Evolutionary conservation across 2,329 filamentous ascomycete species (phyloP), one percentile per base, ranked within the genome.

Genomic region (Arthrobotrys sinensis): DNA sequence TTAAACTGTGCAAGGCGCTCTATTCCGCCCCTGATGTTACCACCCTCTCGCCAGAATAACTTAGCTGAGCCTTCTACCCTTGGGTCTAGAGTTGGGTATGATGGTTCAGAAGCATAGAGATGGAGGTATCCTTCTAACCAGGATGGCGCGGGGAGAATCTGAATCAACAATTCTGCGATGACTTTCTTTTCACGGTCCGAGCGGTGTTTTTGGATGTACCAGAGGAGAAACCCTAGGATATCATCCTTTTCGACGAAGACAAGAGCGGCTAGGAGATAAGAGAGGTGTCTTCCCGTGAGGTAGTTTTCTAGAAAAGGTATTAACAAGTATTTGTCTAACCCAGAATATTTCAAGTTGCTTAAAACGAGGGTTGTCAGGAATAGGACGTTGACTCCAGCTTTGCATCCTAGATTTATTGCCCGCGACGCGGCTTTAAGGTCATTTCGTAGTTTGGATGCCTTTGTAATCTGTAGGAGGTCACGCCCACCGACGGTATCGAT

Each of bases 151-250:
- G 12, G 3, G 38, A 5, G 4, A 0, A 63, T 32, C 1, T 46
- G 5, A 11, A 28, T 8, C 4, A 63, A 28, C 32, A 1, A 8
- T 11, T n/a, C 24, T 38, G 34, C 57, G 1, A 63, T 48, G 6
- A 24, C 0, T 8, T 11, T 48, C 19, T 63, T 63, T 19, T 46
- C 57, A 11, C 14, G 6, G 0, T 3, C 0, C 1, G 57, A n/a
- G 34, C 38, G 57, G n/a, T 3, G 1, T 48, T 63, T 34, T 19
- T 48, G 57, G 21, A 63, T 48, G 34, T 63, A 63, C 24, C 36
- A 21, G 19, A 63, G 48, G 16, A 46, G 4, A 1, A 63, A 34
- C 34, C 28, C 40, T 14, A 19, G 3, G 10, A 63, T 21, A 5
- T 63, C 16, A 2, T 7, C 2, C 5, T 19, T 38, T 7, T 8